Base-by-base conservation (phyloP, 208 protist genomes). In the Leishmania amazonensis region DNA sequence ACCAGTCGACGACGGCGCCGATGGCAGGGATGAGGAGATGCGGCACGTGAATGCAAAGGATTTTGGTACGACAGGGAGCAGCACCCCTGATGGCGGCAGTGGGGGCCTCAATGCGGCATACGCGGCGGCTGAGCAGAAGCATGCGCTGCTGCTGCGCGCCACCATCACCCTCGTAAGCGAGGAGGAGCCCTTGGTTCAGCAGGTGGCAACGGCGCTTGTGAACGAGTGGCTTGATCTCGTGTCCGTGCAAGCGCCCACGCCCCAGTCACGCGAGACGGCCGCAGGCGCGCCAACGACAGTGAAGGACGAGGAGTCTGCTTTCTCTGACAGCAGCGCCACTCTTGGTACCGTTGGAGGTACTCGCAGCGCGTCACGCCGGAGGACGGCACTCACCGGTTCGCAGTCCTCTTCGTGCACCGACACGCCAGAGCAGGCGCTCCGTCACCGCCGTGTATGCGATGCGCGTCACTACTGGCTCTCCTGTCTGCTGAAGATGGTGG, bases 401-500 rank as follows among this genome's bases (percentile, higher is more conserved):
- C 31, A 3, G n/a, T 28, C 51, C 28, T 54, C 13, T 31, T 7
- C 51, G 3, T 35, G 51, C 51, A 35, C 70, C 15, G 70, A 74
- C 24, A 53, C 70, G 42, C 24, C 70, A 9, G 47, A 38, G 70
- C 70, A 53, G 70, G 24, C 47, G 70, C 73, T 47, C 45, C 49
- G 24, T 21, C 73, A 28, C 31, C 73, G 53, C 15, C 73, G 73
- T 35, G 3, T 76, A 13, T 76, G 75, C 13, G 54, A 78, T 9
- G 76, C 81, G 24, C 83, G 92, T 3, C 79, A 89, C 31, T 94
- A 94, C 82, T 93, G 86, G 78, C 78, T 96, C 53, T 88, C 92
- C 17, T 90, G 86, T 78, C 80, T 89, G 38, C 31, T 96, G 15
- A 96, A 96, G 79, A 70, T 96, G 38, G 85, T 85, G 5, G 87